phyloP scores from a whole-genome alignment of 495 filamentous ascomycete species.

The Annulohypoxylon maeteangense region DNA sequence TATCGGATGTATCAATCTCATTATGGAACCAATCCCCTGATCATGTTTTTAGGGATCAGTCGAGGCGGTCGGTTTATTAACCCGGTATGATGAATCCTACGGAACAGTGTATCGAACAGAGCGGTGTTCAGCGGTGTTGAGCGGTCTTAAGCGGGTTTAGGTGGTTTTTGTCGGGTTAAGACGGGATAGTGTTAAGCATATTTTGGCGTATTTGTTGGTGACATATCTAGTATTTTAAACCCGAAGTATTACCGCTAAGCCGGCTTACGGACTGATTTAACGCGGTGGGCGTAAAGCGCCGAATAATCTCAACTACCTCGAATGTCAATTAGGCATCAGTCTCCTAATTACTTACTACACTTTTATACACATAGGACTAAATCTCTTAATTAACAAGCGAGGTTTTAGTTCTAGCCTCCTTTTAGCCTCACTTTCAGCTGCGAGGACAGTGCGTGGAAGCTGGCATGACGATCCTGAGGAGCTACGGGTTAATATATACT shows the following conservation, averaged over 20 bases:
- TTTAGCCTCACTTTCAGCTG: neutral
- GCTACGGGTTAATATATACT: constrained; percentile 24
- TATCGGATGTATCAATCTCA: too few species aligned
- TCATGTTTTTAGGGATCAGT: neutral
- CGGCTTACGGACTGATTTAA: constrained; percentile 11
- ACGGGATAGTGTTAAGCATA: constrained; percentile 25
- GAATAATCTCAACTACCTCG: neutral
- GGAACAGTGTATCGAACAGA: constrained; percentile 19
- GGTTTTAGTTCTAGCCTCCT: neutral
- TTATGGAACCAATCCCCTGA: neutral
- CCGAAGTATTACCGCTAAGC: constrained; percentile 24
- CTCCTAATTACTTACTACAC: neutral
- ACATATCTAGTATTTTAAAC: neutral
- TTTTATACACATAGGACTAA: neutral
- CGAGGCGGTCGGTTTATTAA: neutral
- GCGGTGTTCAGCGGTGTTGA: constrained; percentile 10
- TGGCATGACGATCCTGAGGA: neutral
- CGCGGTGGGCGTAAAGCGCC: neutral
- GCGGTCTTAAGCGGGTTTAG: constrained; percentile 20
- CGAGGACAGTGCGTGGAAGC: constrained; percentile 1
- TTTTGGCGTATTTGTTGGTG: neutral
- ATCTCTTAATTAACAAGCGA: neutral
- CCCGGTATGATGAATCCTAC: neutral
- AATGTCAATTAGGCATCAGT: neutral
- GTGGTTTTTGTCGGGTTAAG: constrained; percentile 15